Evolutionary conservation across 257 asterid species (phyloP).

Genomic region (Solanum sitiens): DNA sequence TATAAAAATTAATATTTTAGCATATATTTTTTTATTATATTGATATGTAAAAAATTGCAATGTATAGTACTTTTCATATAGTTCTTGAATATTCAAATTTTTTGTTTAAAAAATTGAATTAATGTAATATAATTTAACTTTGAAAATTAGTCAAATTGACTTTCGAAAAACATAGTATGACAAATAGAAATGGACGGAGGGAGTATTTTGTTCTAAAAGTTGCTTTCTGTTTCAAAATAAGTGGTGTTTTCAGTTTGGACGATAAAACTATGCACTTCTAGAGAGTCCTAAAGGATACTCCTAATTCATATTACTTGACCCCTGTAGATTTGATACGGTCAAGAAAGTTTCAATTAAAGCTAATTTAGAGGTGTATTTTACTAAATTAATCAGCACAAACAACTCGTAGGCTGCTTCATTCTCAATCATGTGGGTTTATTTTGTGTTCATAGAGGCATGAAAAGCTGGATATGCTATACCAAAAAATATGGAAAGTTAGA

Average conservation of each 20-base stretch:
- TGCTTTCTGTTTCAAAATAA: neutral
- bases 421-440: neutral
- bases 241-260: neutral
- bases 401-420: neutral
- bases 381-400: neutral
- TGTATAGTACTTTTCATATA: no score
- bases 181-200: no score
- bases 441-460: neutral
- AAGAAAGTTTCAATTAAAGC: neutral
- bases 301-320: no score
- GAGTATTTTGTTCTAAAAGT: neutral
- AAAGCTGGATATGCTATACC: no score
- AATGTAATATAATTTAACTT: no score
- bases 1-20: no score
- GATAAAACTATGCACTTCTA: neutral
- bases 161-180: no score
- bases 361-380: neutral
- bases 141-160: no score
- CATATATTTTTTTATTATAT: no score
- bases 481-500: no score
- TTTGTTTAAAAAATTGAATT: no score
- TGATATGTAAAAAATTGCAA: no score
- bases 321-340: neutral
- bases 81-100: rapidly evolving
- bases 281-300: neutral